phyloP scores from a whole-genome alignment of 1,139 yeast species.

The Yamadazyma sp. region DNA sequence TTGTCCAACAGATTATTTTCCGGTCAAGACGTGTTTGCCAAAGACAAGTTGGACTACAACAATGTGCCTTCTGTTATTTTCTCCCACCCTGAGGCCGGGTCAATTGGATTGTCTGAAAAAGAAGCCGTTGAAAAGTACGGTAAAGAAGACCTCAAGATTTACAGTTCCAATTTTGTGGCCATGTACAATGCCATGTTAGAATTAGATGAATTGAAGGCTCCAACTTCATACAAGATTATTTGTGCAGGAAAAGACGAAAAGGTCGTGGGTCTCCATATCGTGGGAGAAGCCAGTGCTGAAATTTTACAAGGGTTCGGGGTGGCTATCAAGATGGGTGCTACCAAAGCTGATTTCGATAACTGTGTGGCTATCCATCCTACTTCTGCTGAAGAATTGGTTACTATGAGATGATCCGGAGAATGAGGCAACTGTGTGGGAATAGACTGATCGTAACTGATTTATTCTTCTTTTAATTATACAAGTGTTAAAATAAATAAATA shows the following conservation, averaged over 20 bases:
- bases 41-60: conserved; percentile 74
- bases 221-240: conserved; percentile 82
- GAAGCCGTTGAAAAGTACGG: conserved; percentile 82
- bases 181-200: conserved; percentile 90
- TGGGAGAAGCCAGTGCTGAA: conserved; percentile 89
- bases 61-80: conserved; percentile 91
- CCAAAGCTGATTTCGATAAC: conserved; percentile 89
- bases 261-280: conserved; percentile 91
- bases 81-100: conserved; percentile 96
- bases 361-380: conserved; percentile 99
- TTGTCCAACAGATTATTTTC: conserved; percentile 83
- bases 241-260: conserved; percentile 82
- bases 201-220: conserved; percentile 68
- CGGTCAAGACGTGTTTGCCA: conserved; percentile 68
- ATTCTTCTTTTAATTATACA: conserved; percentile 4
- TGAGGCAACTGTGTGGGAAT: too few relatives aligned
- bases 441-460: too few relatives aligned
- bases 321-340: conserved; percentile 97
- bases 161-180: conserved; percentile 79
- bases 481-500: neutral
- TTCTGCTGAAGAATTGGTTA: conserved; percentile 94
- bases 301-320: conserved; percentile 98
- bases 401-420: conserved; percentile 64
- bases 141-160: conserved; percentile 73
- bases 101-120: conserved; percentile 80